Conservation (phyloP, 805 yeast species). For the Myxozyma neglecta region DNA sequence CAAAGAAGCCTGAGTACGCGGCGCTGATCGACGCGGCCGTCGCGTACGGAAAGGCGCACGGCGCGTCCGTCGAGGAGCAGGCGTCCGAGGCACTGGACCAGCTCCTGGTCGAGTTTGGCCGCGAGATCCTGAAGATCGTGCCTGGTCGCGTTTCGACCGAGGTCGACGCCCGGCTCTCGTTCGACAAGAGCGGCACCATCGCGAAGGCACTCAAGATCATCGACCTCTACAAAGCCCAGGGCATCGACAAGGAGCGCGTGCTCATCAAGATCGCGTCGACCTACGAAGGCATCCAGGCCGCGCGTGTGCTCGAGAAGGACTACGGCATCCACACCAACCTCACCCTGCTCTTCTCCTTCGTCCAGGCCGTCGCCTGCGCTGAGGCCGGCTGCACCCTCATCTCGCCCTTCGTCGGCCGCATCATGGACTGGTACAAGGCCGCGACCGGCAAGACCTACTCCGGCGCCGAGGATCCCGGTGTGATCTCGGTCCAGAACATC, state of each 20-base stretch:
- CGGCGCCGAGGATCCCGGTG: constrained; percentile 92
- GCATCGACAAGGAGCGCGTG: constrained; percentile 85
- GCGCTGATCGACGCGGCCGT: constrained; percentile 88
- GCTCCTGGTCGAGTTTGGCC: constrained; percentile 93
- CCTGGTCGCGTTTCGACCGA: constrained; percentile 99
- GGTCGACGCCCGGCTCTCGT: constrained; percentile 97
- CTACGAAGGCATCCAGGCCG: constrained; percentile 99
- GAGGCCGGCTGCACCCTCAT: constrained; percentile 95
- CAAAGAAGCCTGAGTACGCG: constrained; percentile 87
- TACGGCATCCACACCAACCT: constrained; percentile 91
- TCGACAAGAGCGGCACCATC: constrained; percentile 90
- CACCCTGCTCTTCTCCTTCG: constrained; percentile 91
- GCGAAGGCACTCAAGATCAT: constrained; percentile 92
- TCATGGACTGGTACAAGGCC: constrained; percentile 97
- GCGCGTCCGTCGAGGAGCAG: constrained; percentile 49
- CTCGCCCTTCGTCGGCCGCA: constrained; percentile 99
- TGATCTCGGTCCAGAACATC: constrained; percentile 78
- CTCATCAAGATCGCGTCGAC: constrained; percentile 97
- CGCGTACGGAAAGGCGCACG: constrained; percentile 69
- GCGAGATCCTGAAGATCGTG: constrained; percentile 85
- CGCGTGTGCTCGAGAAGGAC: constrained; percentile 87
- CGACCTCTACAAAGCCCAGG: constrained; percentile 77
- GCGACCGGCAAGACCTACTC: constrained; percentile 84
- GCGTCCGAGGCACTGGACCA: constrained; percentile 85
- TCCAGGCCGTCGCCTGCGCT: constrained; percentile 98